Base-by-base conservation (phyloP, 768 basidiomycete species). In the Fomitopsis pulvina region DNA sequence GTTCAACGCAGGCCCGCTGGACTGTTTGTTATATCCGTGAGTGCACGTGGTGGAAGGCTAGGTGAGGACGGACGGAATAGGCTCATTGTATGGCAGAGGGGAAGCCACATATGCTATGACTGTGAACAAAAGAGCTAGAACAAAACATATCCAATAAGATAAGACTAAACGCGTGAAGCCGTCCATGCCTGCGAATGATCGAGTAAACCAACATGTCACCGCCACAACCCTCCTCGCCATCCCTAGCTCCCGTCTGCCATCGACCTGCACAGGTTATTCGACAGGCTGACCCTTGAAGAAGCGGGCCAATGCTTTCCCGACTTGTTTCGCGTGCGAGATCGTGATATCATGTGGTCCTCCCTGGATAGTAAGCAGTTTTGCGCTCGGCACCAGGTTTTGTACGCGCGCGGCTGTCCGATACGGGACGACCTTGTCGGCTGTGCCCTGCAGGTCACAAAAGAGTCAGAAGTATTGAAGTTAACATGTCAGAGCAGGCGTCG, bases 361-460 rank as follows among this genome's bases (percentile, higher is more conserved):
- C 22, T 76, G 66, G 28, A 83, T 64, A 3, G 66, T 74, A 37
- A 79, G 61, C 21, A 81, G 62, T 32, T 70, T 67, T 10, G 76
- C 71, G 28, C 66, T 56, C 5, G 76, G 73, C 4, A 81, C 64
- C 12, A 77, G 69, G 2, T 63, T 54, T 32, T 71, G 62, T 29
- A 83, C 79, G 22, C 69, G 65, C 16, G 67, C 48, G 1, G 81
- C 72, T 50, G 83, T 81, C 53, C 74, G 74, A 27, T 75, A 73
- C 6, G 74, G 71, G 3, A 84, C 81, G 0, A 79, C 79, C 7
- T 59, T 65, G 57, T 84, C 82, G 21, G 71, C 66, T 11, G 81
- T 83, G n/a, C 81, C 81, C 78, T 81, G 51, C 16, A 30, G 34
- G 32, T 27, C 9, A 21, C 48, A 5, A 16, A 34, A 18, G 30